Evolutionary conservation across 345 rosid species (phyloP).

Genomic region (Euclidium syriacum): DNA sequence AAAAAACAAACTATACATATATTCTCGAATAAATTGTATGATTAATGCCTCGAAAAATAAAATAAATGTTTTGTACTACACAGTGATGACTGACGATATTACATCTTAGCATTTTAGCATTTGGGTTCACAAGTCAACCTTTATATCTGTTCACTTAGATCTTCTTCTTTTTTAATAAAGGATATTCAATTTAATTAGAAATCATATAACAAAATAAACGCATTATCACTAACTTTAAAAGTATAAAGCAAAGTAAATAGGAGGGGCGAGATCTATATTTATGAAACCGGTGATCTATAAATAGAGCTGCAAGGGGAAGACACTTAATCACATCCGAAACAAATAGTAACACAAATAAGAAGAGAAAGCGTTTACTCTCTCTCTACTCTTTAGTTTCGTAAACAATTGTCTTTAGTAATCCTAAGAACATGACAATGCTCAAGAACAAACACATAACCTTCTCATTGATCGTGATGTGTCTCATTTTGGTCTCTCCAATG

Average conservation of each 20-base stretch:
- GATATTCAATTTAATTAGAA: too few species aligned
- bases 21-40: not conserved
- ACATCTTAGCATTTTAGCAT: not conserved
- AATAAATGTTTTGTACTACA: not conserved
- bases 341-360: slow-evolving; percentile 4
- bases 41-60: not conserved
- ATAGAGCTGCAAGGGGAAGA: slow-evolving; percentile 26
- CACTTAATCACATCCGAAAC: slow-evolving; percentile 25
- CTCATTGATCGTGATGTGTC: slow-evolving; percentile 20
- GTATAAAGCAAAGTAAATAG: not conserved
- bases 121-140: not conserved
- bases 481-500: slow-evolving; percentile 27
- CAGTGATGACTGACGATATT: not conserved
- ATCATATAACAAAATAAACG: not conserved
- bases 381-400: not conserved
- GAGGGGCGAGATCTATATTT: not conserved
- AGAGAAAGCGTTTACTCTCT: not conserved
- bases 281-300: slow-evolving; percentile 25
- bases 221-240: not conserved
- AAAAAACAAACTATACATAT: not conserved
- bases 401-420: not conserved
- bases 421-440: slow-evolving; percentile 13
- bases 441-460: slow-evolving; percentile 18
- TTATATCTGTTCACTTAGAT: not conserved
- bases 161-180: too few species aligned